Conservation (phyloP, 2,329 filamentous ascomycete genomes). For the Monosporascus sp. region DNA sequence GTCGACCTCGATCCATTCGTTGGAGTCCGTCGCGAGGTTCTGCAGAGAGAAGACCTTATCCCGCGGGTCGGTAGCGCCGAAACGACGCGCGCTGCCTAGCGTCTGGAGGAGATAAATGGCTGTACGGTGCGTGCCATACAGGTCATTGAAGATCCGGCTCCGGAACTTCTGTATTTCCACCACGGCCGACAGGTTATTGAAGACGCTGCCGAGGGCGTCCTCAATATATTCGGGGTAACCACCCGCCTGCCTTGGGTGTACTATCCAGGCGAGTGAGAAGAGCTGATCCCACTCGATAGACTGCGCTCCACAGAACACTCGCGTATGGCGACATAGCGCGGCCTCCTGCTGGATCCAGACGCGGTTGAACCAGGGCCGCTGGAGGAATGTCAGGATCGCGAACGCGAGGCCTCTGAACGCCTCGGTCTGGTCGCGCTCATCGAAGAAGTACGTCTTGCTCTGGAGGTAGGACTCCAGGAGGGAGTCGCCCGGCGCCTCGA, state of each 20-base stretch:
- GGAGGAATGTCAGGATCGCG: conserved; percentile 15
- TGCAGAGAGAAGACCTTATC: conserved; percentile 18
- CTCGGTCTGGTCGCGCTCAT: conserved; percentile 2
- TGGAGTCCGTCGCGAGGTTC: conserved; percentile 12
- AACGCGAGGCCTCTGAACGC: conserved; percentile 4
- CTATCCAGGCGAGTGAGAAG: conserved; percentile 17
- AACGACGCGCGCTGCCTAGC: conserved; percentile 8
- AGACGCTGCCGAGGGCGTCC: conserved; percentile 1
- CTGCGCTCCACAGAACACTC: conserved; percentile 12
- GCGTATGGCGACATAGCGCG: conserved; percentile 8
- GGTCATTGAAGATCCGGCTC: conserved; percentile 7
- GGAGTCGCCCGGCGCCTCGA: neutral
- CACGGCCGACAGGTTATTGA: conserved; percentile 16
- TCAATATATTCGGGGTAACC: conserved; percentile 15
- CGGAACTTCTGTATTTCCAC: conserved; percentile 15
- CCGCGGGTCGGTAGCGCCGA: conserved; percentile 18
- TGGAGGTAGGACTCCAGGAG: conserved; percentile 3
- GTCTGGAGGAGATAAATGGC: conserved; percentile 5
- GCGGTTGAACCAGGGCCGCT: conserved; percentile 19
- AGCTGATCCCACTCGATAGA: conserved; percentile 16
- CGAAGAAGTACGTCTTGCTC: conserved; percentile 19
- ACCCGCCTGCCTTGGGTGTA: conserved; percentile 13
- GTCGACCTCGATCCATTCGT: conserved; percentile 17
- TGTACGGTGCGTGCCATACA: conserved; percentile 1
- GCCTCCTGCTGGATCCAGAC: conserved; percentile 22